Base-by-base conservation (phyloP, 2,329 filamentous ascomycete species). In the Periconia sp. region DNA sequence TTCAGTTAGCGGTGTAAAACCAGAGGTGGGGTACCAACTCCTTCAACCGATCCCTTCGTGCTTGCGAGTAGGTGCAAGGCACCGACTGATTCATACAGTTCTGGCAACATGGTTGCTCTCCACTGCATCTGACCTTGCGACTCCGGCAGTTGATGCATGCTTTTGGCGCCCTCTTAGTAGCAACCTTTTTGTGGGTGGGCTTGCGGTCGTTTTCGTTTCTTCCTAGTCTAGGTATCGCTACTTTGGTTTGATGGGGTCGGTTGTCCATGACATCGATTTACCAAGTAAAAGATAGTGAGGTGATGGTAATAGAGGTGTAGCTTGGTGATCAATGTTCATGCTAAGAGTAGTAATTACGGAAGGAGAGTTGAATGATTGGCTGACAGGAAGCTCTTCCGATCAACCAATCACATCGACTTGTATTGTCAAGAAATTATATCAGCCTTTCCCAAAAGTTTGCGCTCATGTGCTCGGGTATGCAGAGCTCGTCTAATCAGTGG, bases 81-180 rank as follows among this genome's bases (percentile, higher is more conserved):
- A 65, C 33, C n/a, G 58, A 53, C 31, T 61, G 58, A 27, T 62
- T 62, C 27, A 59, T 51, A 52, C 72, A 75, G 19, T 70, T 66
- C 14, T 56, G 55, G 50, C 72, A 75, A 2, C 52, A 45, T 5
- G 71, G 72, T 23, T 60, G 56, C 23, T 65, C 52, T 2, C 72
- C 73, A 51, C 65, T 70, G 50, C 72, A 75, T 50, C 69, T 73
- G 43, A 71, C 57, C 61, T 63, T 73, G 41, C 65, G 58, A 23
- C 50, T 57, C 17, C 69, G 68, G 53, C 69, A 72, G 10, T 58
- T 57, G n/a, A 59, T 55, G 48, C 68, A 71, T 11, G 65, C 30
- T 17, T 58, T 53, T 35, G 59, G 56, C 6, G 10, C 33, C 33
- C 33, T 37, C 33, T 37, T 37, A 6, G 33, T 37, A 5, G 15